These are phyloP conservation scores for Rhizopus arrhizus DNA, from an alignment of 371 early-diverging fungal species.

Conservation along the genomic window DNA sequence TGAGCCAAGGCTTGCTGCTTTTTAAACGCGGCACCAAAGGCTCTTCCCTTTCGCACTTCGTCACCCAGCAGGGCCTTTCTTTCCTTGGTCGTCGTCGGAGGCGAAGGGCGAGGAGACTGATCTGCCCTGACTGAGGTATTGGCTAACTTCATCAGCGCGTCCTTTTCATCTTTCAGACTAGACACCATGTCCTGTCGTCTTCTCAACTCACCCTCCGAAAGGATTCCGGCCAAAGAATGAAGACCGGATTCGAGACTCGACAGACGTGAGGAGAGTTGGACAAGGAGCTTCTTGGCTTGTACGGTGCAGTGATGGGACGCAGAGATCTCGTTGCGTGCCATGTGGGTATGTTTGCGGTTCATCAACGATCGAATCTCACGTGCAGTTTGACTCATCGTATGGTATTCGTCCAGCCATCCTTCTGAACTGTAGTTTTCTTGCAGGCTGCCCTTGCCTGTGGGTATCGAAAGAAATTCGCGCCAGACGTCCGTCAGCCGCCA, in stretches of 20 bases:
- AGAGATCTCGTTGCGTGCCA: constrained; percentile 74
- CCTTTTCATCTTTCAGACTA: constrained; percentile 72
- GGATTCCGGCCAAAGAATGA: constrained; percentile 47
- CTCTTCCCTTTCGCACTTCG: constrained; percentile 45
- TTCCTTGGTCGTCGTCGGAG: constrained; percentile 11
- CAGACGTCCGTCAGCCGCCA: constrained; percentile 80
- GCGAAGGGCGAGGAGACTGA: not conserved
- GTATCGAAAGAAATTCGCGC: constrained; percentile 78
- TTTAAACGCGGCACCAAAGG: constrained; percentile 64
- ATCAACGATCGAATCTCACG: constrained; percentile 76
- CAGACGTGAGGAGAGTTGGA: constrained; percentile 53
- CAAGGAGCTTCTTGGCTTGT: constrained; percentile 77
- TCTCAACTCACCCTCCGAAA: constrained; percentile 74
- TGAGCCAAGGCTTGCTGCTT: constrained; percentile 31
- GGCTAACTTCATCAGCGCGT: constrained; percentile 60
- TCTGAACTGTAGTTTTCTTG: constrained; percentile 65
- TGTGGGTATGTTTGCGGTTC: constrained; percentile 68
- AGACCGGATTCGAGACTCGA: constrained; percentile 63
- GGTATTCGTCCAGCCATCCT: constrained; percentile 85
- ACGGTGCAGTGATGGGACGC: constrained; percentile 76
- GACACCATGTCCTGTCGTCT: constrained; percentile 80
- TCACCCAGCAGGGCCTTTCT: constrained; percentile 29
- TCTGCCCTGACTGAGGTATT: constrained; percentile 26
- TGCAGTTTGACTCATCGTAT: constrained; percentile 59
- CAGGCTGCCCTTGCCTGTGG: constrained; percentile 49